A percentile compares a stretch with the other conserved stretches of the same genome.
Evolutionary conservation across 176 grass and related monocot genomes (phyloP).

Genomic region (Oryza longistaminata): DNA sequence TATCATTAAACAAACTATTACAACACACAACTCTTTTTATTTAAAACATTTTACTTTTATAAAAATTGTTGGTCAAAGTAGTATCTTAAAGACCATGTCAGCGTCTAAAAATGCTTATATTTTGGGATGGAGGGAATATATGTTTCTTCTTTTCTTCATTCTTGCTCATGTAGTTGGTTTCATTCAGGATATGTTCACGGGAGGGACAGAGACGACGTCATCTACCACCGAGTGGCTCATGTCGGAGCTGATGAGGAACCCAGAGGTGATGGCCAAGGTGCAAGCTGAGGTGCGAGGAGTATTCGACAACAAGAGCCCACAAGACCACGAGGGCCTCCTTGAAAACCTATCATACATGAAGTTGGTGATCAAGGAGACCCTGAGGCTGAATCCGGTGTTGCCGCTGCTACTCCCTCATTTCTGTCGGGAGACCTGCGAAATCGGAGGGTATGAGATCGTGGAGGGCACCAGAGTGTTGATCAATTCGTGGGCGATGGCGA

Average conservation of each 20-base stretch:
- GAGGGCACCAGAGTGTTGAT: neutral
- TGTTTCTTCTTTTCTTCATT: too few relatives aligned
- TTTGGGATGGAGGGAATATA: too few relatives aligned
- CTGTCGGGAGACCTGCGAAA: neutral
- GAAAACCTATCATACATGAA: neutral
- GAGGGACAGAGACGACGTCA: constrained; percentile 1
- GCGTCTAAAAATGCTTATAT: too few relatives aligned
- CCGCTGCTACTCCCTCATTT: neutral
- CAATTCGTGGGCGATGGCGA: neutral
- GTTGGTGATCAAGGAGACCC: constrained; percentile 20
- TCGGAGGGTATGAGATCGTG: neutral
- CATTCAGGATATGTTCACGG: constrained; percentile 9
- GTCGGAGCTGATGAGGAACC: neutral
- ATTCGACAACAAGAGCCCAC: neutral
- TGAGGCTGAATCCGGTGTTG: constrained; percentile 11
- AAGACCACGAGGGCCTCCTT: neutral
- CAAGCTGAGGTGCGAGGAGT: constrained; percentile 8
- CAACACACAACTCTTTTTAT: too few relatives aligned
- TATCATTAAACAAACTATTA: too few relatives aligned
- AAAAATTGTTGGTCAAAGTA: too few relatives aligned
- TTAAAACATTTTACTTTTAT: too few relatives aligned
- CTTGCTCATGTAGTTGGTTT: too few relatives aligned
- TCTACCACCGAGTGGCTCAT: neutral
- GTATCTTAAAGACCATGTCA: too few relatives aligned
- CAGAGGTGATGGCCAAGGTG: neutral